Percentiles rank a stretch among this genome's conserved stretches.
Conservation (phyloP, 495 filamentous ascomycete species). For the Aspergillus wentii region DNA sequence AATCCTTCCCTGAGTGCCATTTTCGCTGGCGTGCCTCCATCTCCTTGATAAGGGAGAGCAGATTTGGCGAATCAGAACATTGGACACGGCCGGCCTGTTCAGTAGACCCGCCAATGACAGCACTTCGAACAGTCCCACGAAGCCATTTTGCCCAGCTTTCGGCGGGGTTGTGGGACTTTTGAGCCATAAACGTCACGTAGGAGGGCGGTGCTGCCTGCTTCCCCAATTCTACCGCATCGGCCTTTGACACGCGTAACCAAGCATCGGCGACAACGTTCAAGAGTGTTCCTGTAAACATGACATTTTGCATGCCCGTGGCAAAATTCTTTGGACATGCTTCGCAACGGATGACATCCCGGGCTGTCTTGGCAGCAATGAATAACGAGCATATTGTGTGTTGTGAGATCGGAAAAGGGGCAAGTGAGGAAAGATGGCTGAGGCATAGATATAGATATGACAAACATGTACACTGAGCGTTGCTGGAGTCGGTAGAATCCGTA, state of each 20-base stretch:
- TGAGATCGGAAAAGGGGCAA: slow-evolving; percentile 38
- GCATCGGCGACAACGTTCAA: slow-evolving; percentile 58
- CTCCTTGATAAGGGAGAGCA: slow-evolving; percentile 34
- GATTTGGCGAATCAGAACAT: slow-evolving; percentile 23
- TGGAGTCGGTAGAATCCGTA: slow-evolving; percentile 15
- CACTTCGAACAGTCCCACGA: slow-evolving; percentile 31
- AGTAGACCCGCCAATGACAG: slow-evolving; percentile 29
- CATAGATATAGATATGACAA: slow-evolving; percentile 42
- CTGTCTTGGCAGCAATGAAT: slow-evolving; percentile 51
- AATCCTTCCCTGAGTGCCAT: slow-evolving; percentile 34
- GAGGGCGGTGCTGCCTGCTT: slow-evolving; percentile 28
- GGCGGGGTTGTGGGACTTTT: slow-evolving; percentile 20
- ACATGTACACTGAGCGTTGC: slow-evolving; percentile 31
- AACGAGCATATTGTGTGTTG: slow-evolving; percentile 49
- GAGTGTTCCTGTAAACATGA: slow-evolving; percentile 63
- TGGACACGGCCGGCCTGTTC: slow-evolving; percentile 13
- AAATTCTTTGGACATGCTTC: slow-evolving; percentile 47
- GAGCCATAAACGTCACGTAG: slow-evolving; percentile 20
- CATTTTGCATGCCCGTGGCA: slow-evolving; percentile 49
- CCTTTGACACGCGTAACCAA: slow-evolving; percentile 40
- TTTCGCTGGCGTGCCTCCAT: slow-evolving; percentile 37
- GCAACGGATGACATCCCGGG: slow-evolving; percentile 56
- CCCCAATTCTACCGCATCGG: slow-evolving; percentile 31
- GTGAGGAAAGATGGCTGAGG: slow-evolving; percentile 39
- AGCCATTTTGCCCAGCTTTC: slow-evolving; percentile 37